These are phyloP conservation scores for Suhomyces sp. DNA, from an alignment of 805 yeast genomes.

Conservation along the genomic window DNA sequence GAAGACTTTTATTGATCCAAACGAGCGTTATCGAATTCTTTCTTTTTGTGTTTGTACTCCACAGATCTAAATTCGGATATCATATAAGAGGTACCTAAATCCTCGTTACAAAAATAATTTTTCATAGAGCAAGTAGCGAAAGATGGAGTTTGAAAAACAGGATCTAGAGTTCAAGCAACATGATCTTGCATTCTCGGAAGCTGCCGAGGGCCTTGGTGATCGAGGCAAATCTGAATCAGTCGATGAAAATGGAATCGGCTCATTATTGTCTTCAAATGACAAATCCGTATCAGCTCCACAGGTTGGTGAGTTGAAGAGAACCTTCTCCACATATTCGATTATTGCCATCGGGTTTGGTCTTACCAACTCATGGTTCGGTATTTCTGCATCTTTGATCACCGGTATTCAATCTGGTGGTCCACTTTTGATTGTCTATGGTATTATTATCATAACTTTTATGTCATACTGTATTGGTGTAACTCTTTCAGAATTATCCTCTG, in stretches of 20 bases:
- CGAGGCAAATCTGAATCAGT: background rate
- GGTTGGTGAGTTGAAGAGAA: slow-evolving; percentile 31
- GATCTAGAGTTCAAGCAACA: slow-evolving; percentile 2
- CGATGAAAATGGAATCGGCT: background rate
- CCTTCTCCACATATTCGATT: slow-evolving; percentile 38
- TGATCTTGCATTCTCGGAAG: slow-evolving; percentile 5
- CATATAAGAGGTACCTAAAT: background rate
- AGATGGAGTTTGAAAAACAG: slow-evolving; percentile 3
- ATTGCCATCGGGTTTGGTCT: slow-evolving; percentile 41
- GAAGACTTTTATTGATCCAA: background rate
- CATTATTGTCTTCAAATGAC: background rate
- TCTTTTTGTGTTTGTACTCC: background rate
- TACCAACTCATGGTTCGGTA: slow-evolving; percentile 44
- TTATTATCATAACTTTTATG: slow-evolving; percentile 35
- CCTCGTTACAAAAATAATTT: background rate
- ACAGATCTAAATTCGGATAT: background rate
- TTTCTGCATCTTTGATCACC: slow-evolving; percentile 38
- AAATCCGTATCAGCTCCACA: background rate
- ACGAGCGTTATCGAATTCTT: background rate
- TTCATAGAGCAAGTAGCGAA: background rate
- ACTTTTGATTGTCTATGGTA: slow-evolving; percentile 38
- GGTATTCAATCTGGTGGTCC: slow-evolving; percentile 45
- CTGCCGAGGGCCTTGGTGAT: background rate
- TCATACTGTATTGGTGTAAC: slow-evolving; percentile 38
- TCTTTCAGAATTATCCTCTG: slow-evolving; percentile 37